These are phyloP conservation scores for Rhizoctonia solani DNA, from an alignment of 1,284 basidiomycete genomes.

Conservation along the genomic window DNA sequence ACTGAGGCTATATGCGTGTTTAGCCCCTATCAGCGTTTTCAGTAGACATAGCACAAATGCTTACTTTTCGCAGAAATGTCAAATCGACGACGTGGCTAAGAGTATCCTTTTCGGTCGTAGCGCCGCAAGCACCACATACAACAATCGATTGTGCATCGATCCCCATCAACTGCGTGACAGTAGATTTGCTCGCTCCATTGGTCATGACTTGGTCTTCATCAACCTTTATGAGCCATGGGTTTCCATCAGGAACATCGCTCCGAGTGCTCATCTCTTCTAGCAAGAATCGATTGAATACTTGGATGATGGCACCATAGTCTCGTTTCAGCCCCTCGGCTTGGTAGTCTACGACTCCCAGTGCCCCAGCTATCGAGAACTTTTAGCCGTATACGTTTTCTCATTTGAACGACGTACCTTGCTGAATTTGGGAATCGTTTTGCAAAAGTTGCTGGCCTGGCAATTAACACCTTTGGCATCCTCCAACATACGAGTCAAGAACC, in stretches of 20 bases:
- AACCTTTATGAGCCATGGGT: conserved; percentile 38
- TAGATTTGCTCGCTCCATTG: conserved; percentile 45
- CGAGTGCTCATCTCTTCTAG: conserved; percentile 78
- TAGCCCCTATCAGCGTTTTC: background rate
- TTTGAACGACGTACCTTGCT: conserved; percentile 60
- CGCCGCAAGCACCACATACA: conserved; percentile 76
- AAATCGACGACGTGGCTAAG: conserved; percentile 85
- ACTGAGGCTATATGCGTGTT: conserved; percentile 11
- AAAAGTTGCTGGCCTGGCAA: conserved; percentile 96
- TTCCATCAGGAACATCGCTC: conserved; percentile 56
- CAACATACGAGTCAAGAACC: conserved; percentile 94
- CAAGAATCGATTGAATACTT: conserved; percentile 93
- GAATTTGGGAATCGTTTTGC: conserved; percentile 83
- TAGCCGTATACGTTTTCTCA: background rate
- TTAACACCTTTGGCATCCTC: conserved; percentile 93
- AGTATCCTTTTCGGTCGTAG: conserved; percentile 69
- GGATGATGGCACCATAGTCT: conserved; percentile 87
- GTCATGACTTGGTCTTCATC: conserved; percentile 48
- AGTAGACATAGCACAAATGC: conserved; percentile 34
- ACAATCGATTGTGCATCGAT: conserved; percentile 75
- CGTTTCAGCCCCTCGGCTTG: conserved; percentile 72
- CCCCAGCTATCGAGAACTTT: conserved; percentile 68
- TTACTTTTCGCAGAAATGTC: conserved; percentile 81
- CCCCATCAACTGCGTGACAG: conserved; percentile 81
- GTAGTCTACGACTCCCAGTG: conserved; percentile 89